phyloP scores from a whole-genome alignment of 495 filamentous ascomycete genomes.

The Neurospora sp. region DNA sequence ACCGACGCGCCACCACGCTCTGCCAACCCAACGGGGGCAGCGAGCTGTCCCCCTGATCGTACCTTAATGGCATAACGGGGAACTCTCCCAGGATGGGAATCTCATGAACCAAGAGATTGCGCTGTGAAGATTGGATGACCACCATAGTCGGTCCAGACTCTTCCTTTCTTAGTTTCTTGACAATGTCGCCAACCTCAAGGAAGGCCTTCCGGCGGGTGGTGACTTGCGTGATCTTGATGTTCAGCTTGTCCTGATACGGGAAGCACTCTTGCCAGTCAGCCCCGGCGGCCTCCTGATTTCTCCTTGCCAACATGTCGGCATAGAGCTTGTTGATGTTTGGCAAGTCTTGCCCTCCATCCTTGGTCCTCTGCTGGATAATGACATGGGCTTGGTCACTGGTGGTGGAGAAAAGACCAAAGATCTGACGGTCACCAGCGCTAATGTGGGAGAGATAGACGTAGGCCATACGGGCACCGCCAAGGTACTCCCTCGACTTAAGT shows the following conservation, averaged over 20 bases:
- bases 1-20: slow-evolving; percentile 70
- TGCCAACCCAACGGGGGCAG: slow-evolving; percentile 93
- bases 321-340: slow-evolving; percentile 92
- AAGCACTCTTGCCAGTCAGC: slow-evolving; percentile 69
- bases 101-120: slow-evolving; percentile 68
- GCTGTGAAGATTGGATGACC: slow-evolving; percentile 84
- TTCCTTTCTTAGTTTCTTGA: slow-evolving; percentile 82
- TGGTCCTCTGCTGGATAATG: slow-evolving; percentile 68
- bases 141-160: slow-evolving; percentile 68
- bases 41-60: slow-evolving; percentile 74
- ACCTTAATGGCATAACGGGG: slow-evolving; percentile 68
- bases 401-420: slow-evolving; percentile 90
- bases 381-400: slow-evolving; percentile 70
- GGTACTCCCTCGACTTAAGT: slow-evolving; percentile 58
- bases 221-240: slow-evolving; percentile 78
- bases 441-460: slow-evolving; percentile 93
- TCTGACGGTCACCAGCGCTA: slow-evolving; percentile 76
- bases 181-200: slow-evolving; percentile 69
- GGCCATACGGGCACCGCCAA: slow-evolving; percentile 54
- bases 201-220: slow-evolving; percentile 82
- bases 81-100: slow-evolving; percentile 78
- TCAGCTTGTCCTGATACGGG: slow-evolving; percentile 76
- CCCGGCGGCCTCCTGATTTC: slow-evolving; percentile 54
- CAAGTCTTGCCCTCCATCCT: slow-evolving; percentile 63
- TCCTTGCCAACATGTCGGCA: slow-evolving; percentile 56